Base-by-base conservation (phyloP, 306 rosid species). In the Quercus ilex region DNA sequence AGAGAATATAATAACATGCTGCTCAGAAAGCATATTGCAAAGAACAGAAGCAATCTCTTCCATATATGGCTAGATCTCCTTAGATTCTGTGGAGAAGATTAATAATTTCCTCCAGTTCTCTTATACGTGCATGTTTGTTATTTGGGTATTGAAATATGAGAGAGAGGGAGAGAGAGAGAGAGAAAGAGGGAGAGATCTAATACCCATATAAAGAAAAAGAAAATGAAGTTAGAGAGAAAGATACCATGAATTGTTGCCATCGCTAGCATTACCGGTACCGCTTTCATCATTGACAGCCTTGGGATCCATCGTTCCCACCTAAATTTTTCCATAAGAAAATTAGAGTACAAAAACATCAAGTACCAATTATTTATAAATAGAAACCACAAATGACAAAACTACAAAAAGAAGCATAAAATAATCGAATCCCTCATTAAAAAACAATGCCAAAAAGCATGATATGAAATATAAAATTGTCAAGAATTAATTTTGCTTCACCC, bases 161-260 rank as follows among this genome's bases (percentile, higher is more conserved):
- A 14, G 1, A 17, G 78, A 18, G 55, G 41, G 30, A 3, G 31
- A 53, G 30, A 72, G 55, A 46, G 58, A 73, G 55, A 46, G 5
- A 38, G 63, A 63, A 59, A 73, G 23, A 64, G 49, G 30, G 30
- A 28, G 30, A 60, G 51, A 73, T 1, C 21, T 41, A 55, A 25
- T 19, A 23, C 55, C 28, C n/a, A 43, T 21, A 58, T 38, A 57
- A 71, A 43, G 38, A 5, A 14, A 43, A 76, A 20, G 23, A 0
- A 4, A 17, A 30, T 67, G 43, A 55, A 52, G 71, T 49, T 41
- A 38, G 46, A 41, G 41, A 84, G 43, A 55, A 49, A 30, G n/a
- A 23, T 83, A 92, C 96, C 96, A 91, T 84, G 97, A 82, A 84
- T 89, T 89, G 84, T 86, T 88, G 55, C 94, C 92, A 77, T 92